Evolutionary conservation across 495 filamentous ascomycete species (phyloP).

Genomic region (Xylaria curta): DNA sequence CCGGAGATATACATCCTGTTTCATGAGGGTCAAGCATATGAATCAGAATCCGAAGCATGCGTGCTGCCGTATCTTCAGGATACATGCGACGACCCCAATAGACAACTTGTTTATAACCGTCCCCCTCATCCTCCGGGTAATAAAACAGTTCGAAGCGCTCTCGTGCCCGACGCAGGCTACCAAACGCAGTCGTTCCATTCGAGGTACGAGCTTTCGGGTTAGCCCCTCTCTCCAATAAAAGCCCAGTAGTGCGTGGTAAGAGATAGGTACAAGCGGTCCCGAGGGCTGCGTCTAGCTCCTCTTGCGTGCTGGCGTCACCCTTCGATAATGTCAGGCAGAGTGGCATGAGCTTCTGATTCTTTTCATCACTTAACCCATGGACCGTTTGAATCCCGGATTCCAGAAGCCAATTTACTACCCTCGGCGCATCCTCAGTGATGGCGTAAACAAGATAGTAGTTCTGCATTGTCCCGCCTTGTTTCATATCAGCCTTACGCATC

Average conservation of each 20-base stretch:
- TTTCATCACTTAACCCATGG: background rate
- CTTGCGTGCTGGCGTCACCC: background rate
- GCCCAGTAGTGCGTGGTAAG: background rate
- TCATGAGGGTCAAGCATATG: background rate
- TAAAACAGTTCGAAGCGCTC: too few species aligned
- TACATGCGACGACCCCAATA: too few species aligned
- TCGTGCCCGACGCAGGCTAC: background rate
- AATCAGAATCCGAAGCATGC: background rate
- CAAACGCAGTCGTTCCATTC: background rate
- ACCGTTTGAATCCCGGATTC: background rate
- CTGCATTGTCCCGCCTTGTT: too few species aligned
- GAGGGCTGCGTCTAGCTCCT: background rate
- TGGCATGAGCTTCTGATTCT: background rate
- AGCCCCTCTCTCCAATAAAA: background rate
- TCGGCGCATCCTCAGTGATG: background rate
- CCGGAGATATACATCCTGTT: background rate
- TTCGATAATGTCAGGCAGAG: background rate
- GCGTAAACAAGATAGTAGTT: background rate
- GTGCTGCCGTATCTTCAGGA: too few species aligned
- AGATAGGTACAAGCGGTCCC: background rate
- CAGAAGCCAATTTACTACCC: background rate
- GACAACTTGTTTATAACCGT: too few species aligned
- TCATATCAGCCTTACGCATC: too few species aligned
- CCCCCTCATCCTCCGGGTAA: too few species aligned
- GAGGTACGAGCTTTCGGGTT: conserved; percentile 1